Base-by-base conservation (phyloP, 768 basidiomycete genomes). In the Mycena floridula region DNA sequence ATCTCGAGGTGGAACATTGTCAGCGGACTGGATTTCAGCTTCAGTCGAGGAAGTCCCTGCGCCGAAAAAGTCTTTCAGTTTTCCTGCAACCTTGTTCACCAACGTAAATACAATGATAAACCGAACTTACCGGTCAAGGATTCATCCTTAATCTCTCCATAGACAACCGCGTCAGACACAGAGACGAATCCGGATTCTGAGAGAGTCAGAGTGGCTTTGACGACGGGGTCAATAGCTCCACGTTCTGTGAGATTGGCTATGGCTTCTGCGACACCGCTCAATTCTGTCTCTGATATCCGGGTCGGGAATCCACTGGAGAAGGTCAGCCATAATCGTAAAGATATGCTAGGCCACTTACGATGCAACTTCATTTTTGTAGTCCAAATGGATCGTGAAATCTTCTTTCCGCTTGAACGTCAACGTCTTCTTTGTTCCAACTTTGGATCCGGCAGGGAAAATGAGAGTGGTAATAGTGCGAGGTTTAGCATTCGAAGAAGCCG, bases 171-270 rank as follows among this genome's bases (percentile, higher is more conserved):
- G 44, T 89, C 86, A 12, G 80, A 74, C 26, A 91, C 81, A 3
- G 83, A 81, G 5, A 90, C 69, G 55, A 97, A 85, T 6, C 93
- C 92, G 40, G 89, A 89, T 42, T 93, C 89, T 28, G 89, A 89
- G 30, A 97, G 70, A 22, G 78, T 68, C 41, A 97, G 64, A 0
- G 88, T 90, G 15, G 90, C 83, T 61, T 92, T 93, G 55, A 98
- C 74, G 12, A 92, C 79, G 2, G 92, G 88, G 54, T 93, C 89
- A 21, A 76, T 61, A 9, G 82, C 86, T 7, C 88, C 89, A 2
- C 79, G 76, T 38, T 86, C 85, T 12, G 92, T 94, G 40, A 97
- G 73, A 60, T 94, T 96, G 25, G 66, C 75, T 18, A 93, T 64
- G 2, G 90, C 91, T 50, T 86, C 81, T 3, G 73, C 65, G 39